phyloP scores from a whole-genome alignment of 225 moss, liverwort and hornwort genomes.

The Anthoceros angustus region DNA sequence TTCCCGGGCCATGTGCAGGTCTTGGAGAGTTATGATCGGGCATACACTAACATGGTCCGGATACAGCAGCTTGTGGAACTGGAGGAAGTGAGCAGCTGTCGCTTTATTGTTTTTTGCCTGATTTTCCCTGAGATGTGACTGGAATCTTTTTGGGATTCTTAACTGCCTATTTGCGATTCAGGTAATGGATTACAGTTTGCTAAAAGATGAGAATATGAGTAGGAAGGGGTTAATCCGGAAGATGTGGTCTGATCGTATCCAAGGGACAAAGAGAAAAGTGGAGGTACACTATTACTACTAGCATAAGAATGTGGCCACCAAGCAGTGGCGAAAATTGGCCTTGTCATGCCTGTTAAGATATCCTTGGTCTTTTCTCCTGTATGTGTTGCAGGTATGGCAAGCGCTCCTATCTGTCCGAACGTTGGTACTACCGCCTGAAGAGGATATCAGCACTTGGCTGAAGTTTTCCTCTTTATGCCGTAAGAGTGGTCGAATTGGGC shows the following conservation, averaged over 20 bases:
- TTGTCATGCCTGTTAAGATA: neutral
- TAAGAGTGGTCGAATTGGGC: conserved; percentile 71
- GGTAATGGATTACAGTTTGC: conserved; percentile 75
- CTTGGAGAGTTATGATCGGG: conserved; percentile 95
- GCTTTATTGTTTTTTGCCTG: neutral
- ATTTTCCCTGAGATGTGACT: neutral
- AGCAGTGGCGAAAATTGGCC: neutral
- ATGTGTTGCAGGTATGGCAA: conserved; percentile 78
- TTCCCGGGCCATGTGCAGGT: conserved; percentile 29
- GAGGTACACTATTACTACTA: conserved; percentile 34
- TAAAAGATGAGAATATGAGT: conserved; percentile 22
- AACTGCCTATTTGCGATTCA: conserved; percentile 10
- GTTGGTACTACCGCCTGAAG: conserved; percentile 59
- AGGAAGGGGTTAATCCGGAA: conserved; percentile 61
- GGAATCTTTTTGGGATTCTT: neutral
- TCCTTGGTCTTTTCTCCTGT: neutral
- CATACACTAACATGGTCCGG: conserved; percentile 98
- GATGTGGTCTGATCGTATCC: conserved; percentile 94
- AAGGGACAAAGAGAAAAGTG: conserved; percentile 90
- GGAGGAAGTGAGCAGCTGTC: conserved; percentile 52
- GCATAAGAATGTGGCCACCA: neutral
- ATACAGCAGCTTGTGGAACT: conserved; percentile 98
- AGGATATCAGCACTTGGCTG: conserved; percentile 87
- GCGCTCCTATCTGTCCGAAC: conserved; percentile 83
- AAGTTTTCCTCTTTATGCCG: conserved; percentile 98